Percentiles rank a stretch among this genome's conserved stretches.
Evolutionary conservation across 495 filamentous ascomycete species (phyloP).

Genomic region (Parachaetomium inaequale): DNA sequence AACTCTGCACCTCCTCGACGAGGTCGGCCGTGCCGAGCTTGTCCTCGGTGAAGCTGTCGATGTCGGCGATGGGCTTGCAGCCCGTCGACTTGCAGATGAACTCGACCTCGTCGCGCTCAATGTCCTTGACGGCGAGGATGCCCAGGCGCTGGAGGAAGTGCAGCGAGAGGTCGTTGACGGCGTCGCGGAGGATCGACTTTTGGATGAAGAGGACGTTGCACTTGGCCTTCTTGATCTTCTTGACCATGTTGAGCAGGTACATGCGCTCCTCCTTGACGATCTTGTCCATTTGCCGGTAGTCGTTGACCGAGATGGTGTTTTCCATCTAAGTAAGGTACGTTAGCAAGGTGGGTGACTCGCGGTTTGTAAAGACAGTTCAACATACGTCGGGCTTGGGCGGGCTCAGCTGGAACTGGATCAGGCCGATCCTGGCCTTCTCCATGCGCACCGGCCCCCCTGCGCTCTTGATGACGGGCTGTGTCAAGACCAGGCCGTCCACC

Average conservation of each 20-base stretch:
- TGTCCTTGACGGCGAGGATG: conserved; percentile 93
- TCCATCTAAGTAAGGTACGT: conserved; percentile 76
- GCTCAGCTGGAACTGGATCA: conserved; percentile 98
- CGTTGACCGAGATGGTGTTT: conserved; percentile 97
- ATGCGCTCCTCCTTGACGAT: conserved; percentile 98
- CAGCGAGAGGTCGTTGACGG: conserved; percentile 92
- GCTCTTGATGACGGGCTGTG: conserved; percentile 89
- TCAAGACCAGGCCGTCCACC: conserved; percentile 89
- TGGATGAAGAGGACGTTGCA: conserved; percentile 98
- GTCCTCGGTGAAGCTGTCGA: conserved; percentile 98
- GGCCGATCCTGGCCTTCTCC: conserved; percentile 94
- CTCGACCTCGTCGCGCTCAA: conserved; percentile 97
- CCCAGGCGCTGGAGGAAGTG: conserved; percentile 97
- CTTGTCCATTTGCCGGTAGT: conserved; percentile 99
- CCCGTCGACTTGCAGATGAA: conserved; percentile 98
- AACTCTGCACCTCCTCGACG: conserved; percentile 84
- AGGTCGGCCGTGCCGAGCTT: conserved; percentile 96
- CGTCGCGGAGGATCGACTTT: conserved; percentile 95
- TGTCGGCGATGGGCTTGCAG: conserved; percentile 98
- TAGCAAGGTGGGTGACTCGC: neutral
- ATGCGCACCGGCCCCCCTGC: conserved; percentile 87
- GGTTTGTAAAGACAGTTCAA: conserved; percentile 10
- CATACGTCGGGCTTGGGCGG: conserved; percentile 94
- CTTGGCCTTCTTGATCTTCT: conserved; percentile 99
- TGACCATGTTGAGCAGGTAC: conserved; percentile 96